phyloP scores from a whole-genome alignment of 2,329 filamentous ascomycete species.

The Pyrenophora teres region DNA sequence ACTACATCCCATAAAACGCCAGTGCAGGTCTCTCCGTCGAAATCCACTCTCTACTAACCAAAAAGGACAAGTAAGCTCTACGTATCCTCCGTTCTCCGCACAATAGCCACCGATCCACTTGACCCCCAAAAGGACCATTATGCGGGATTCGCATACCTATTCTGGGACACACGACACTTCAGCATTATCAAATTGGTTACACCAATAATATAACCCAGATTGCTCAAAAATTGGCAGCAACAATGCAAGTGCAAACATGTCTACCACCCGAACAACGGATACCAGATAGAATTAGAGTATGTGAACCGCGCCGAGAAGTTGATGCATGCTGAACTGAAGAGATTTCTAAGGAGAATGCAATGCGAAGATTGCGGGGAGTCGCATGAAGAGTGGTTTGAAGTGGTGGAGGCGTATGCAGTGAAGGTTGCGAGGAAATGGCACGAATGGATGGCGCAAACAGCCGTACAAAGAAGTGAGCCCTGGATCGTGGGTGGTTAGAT shows the following conservation, averaged over 20 bases:
- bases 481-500: slow-evolving; percentile 8
- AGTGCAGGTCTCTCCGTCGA: neutral
- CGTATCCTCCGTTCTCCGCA: neutral
- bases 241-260: slow-evolving; percentile 12
- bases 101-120: slow-evolving; percentile 1
- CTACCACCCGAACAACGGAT: slow-evolving; percentile 8
- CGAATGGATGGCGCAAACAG: slow-evolving; percentile 12
- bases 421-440: slow-evolving; percentile 21
- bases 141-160: slow-evolving; percentile 21
- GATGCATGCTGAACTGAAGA: slow-evolving; percentile 78
- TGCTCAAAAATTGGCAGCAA: slow-evolving; percentile 15
- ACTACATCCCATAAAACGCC: neutral
- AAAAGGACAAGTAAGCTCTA: neutral
- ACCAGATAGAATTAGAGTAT: slow-evolving; percentile 70
- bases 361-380: slow-evolving; percentile 77
- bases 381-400: slow-evolving; percentile 90
- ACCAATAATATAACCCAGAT: slow-evolving; percentile 12
- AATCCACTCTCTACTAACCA: slow-evolving; percentile 1
- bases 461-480: slow-evolving; percentile 13
- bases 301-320: slow-evolving; percentile 82
- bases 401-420: slow-evolving; percentile 43
- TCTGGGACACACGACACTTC: slow-evolving; percentile 18
- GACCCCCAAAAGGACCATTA: slow-evolving; percentile 1
- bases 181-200: slow-evolving; percentile 24
- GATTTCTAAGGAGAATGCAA: slow-evolving; percentile 58